These are phyloP conservation scores for Clitoria ternatea DNA, from an alignment of 306 rosid genomes.

Conservation along the genomic window DNA sequence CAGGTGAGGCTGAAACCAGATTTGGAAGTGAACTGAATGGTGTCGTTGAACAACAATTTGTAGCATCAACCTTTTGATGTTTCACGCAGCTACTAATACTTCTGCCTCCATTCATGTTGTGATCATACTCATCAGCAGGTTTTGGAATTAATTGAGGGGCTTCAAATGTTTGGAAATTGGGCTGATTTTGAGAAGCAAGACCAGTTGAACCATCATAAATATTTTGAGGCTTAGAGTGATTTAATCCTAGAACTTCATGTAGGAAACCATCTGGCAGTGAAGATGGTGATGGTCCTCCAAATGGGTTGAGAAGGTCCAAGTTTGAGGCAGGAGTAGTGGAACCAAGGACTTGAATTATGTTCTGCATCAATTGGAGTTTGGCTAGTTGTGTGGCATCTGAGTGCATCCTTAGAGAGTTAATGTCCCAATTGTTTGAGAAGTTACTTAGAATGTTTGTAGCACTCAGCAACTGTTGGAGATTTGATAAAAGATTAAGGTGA, in stretches of 20 bases:
- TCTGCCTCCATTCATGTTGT: constrained; percentile 3
- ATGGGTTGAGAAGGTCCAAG: constrained; percentile 30
- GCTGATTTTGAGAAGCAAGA: constrained; percentile 31
- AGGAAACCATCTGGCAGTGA: constrained; percentile 25
- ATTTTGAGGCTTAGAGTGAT: constrained; percentile 24
- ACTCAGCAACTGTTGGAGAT: constrained; percentile 47
- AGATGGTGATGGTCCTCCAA: constrained; percentile 31
- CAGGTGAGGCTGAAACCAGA: constrained; percentile 44
- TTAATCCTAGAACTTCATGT: constrained; percentile 31
- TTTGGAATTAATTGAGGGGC: too few species aligned
- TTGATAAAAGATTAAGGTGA: constrained; percentile 38
- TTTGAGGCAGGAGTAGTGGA: constrained; percentile 10
- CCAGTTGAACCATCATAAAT: constrained; percentile 9
- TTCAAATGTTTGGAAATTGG: constrained; percentile 28
- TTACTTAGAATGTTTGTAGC: constrained; percentile 32
- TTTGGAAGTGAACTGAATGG: constrained; percentile 39
- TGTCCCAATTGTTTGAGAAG: constrained; percentile 31
- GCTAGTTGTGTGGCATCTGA: constrained; percentile 45
- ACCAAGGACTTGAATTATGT: constrained; percentile 42
- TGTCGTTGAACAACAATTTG: constrained; percentile 8
- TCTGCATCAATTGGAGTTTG: constrained; percentile 48
- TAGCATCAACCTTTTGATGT: constrained; percentile 2
- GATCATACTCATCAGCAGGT: too few species aligned
- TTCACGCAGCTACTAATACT: constrained; percentile 8
- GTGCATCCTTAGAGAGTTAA: constrained; percentile 30